A percentile compares a stretch with the other conserved stretches of the same genome.
Conservation (phyloP, 2,329 filamentous ascomycete genomes). For the Rhynchosporium secalis region DNA sequence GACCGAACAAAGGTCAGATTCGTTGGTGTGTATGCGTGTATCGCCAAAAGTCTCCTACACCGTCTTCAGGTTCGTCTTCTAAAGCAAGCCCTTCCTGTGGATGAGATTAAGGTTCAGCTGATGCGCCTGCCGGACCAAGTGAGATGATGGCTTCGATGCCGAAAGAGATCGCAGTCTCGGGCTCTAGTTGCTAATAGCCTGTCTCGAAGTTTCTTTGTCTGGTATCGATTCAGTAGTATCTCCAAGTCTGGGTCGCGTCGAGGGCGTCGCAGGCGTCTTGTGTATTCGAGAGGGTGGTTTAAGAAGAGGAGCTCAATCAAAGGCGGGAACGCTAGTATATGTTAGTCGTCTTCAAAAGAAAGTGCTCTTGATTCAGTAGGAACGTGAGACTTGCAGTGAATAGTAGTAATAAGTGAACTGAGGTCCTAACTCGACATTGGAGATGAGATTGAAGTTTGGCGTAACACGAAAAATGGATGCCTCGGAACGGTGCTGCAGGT, state of each 20-base stretch:
- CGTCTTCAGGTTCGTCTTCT: background rate
- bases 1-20: slow-evolving; percentile 3
- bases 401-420: slow-evolving; percentile 1
- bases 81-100: background rate
- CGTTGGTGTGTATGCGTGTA: background rate
- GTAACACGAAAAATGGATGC: slow-evolving; percentile 28
- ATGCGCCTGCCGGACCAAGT: background rate
- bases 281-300: background rate
- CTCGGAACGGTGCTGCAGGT: slow-evolving; percentile 27
- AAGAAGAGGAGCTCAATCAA: background rate
- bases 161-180: background rate
- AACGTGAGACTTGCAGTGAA: slow-evolving; percentile 9
- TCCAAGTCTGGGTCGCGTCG: background rate
- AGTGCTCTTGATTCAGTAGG: background rate
- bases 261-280: background rate
- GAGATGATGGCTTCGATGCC: slow-evolving; percentile 1
- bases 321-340: slow-evolving; percentile 15
- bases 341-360: slow-evolving; percentile 8
- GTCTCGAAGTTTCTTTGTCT: slow-evolving; percentile 4
- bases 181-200: slow-evolving; percentile 5
- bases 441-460: slow-evolving; percentile 21
- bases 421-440: background rate
- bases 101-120: background rate
- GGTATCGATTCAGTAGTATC: background rate
- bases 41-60: slow-evolving; percentile 2